Evolutionary conservation across 208 protist genomes (phyloP), one percentile per base, ranked within the genome.

Genomic region (Leishmania lainsoni): DNA sequence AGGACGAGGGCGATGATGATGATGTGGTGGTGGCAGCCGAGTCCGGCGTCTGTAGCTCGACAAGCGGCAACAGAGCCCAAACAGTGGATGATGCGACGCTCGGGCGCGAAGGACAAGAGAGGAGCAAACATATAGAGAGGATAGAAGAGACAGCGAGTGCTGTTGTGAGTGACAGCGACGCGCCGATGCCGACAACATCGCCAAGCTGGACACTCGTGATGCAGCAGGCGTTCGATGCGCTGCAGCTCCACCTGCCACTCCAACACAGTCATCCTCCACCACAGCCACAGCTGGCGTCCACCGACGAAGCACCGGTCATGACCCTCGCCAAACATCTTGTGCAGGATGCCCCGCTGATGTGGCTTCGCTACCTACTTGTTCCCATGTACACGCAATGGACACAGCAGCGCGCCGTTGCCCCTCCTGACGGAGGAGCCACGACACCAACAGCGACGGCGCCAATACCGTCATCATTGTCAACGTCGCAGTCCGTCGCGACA

Each of bases 361-460:
- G 82, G 82, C 78, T 86, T 63, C 77, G 74, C 16, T 79, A 66
- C 42, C 56, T 86, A 5, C 82, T 86, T 29, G 82, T 86, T 22
- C 82, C 82, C 26, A 81, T 86, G 82, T 86, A 80, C 78, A 61
- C 52, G 1, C 82, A 82, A 52, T 86, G 82, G 82, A 70, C 63
- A 54, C 82, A 76, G 78, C 78, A 71, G 42, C 76, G 76, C 75
- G 52, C 72, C 5, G 49, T 39, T 16, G 72, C 72, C 45, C 39
- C 72, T 39, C 72, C 72, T 22, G 48, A 49, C 16, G 76, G 49
- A 54, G n/a, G 16, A n/a, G 17, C 17, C 5, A 16, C 51, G 69
- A 26, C 69, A 73, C 12, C 69, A n/a, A 14, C 56, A 20, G 26
- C 56, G n/a, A 77, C 51, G 73, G 12, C 45, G 5, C 35, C 66